Evolutionary conservation across 176 grass and related monocot genomes (phyloP).

Genomic region (Chrysopogon serrulatus): DNA sequence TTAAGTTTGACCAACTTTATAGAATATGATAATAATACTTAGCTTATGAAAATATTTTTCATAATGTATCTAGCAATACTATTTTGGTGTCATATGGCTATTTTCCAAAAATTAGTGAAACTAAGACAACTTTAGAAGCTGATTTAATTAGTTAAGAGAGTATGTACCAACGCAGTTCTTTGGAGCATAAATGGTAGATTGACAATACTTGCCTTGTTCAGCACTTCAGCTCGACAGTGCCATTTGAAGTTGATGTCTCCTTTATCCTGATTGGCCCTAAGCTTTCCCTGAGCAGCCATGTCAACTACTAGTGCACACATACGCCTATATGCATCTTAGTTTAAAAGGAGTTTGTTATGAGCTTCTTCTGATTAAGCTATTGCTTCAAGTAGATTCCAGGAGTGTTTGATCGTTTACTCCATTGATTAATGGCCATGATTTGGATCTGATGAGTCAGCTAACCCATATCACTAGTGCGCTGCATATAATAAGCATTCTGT

Average conservation of each 20-base stretch:
- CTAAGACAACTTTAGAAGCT: no score
- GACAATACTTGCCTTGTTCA: conserved; percentile 9
- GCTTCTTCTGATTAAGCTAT: conserved; percentile 28
- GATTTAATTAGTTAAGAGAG: no score
- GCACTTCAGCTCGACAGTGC: conserved; percentile 40
- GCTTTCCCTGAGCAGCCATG: conserved; percentile 24
- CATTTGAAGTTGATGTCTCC: conserved; percentile 43
- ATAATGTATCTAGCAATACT: no score
- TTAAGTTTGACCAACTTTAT: no score
- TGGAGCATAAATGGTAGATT: no score
- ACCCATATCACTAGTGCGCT: conserved; percentile 22
- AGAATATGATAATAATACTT: no score
- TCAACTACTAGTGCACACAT: background rate
- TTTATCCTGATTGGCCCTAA: conserved; percentile 25
- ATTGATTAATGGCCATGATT: conserved; percentile 44
- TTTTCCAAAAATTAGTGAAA: no score
- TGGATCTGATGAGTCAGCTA: conserved; percentile 39
- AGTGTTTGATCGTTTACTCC: conserved; percentile 20
- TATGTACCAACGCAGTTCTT: no score
- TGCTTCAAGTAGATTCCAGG: conserved; percentile 47
- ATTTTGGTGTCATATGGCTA: no score
- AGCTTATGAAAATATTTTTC: no score
- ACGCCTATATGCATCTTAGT: background rate
- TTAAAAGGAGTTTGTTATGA: conserved; percentile 25
- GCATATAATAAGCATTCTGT: conserved; percentile 31